Base-by-base conservation (phyloP, 352 stramenopile genomes). In the Phytophthora hibernalis region DNA sequence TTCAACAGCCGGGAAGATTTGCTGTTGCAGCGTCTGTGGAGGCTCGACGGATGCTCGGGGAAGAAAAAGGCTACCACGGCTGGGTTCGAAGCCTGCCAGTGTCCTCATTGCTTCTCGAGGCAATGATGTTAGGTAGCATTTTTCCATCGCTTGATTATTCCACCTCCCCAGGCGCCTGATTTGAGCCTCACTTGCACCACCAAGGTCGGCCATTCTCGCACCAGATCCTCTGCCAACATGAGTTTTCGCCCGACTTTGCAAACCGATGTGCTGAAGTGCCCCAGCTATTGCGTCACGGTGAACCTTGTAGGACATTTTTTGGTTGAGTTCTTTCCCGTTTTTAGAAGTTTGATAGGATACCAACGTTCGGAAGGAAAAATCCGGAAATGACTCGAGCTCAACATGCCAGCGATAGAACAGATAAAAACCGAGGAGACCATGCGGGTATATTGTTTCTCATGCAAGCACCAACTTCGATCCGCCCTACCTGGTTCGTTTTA, bases 61-160 rank as follows among this genome's bases (percentile, higher is more conserved):
- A 15, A 59, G 8, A 35, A 54, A 53, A 45, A 49, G 54, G 1
- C 22, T 26, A 15, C 38, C 54, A 18, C 40, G 13, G 16, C 16
- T 54, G 3, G 22, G 30, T 28, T 58, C 50, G 42, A 66, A 60
- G 4, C 38, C 58, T 31, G 58, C 40, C 3, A 66, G n/a, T 1
- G 48, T 59, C 5, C 58, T 38, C 49, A 66, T 66, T 18, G 49
- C 49, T 47, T 58, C 47, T 16, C 49, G 47, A 2, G 49, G 48
- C 21, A 66, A 22, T 9, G 55, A 47, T 9, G 44, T 48, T 8
- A 54, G 33, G 45, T 63, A 63, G 26, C 31, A 52, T 8, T 65
- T 57, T n/a, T 65, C 57, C 47, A 58, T 51, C 9, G 57, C 47
- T 52, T 56, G 57, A 21, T 22, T 45, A 12, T 65, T 65, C 57